Conservation (phyloP, 345 rosid genomes). For the rapeseed (Brassica napus) region Da-Ae NC_063446.1:11915001-11915500, state of each 20-base stretch:
- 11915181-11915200: conserved; percentile 5
- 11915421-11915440: conserved; percentile 57
- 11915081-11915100: conserved; percentile 78
- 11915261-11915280: conserved; percentile 69
- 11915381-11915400: conserved; percentile 40
- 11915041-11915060: conserved; percentile 62
- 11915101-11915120: conserved; percentile 76
- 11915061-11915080: conserved; percentile 62
- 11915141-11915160: conserved; percentile 59
- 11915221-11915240: conserved; percentile 64
- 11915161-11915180: conserved; percentile 44
- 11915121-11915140: conserved; percentile 60
- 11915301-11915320: conserved; percentile 67
- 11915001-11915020: conserved; percentile 68
- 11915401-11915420: conserved; percentile 54
- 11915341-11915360: conserved; percentile 46
- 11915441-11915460: conserved; percentile 52
- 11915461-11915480: conserved; percentile 44
- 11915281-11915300: conserved; percentile 81
- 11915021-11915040: conserved; percentile 61
- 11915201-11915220: not conserved
- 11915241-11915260: conserved; percentile 69
- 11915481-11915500: conserved; percentile 30
- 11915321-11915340: conserved; percentile 50
- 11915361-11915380: conserved; percentile 45